phyloP scores from a whole-genome alignment of 2,329 filamentous ascomycete species.

The Aspergillus vadensis region DNA sequence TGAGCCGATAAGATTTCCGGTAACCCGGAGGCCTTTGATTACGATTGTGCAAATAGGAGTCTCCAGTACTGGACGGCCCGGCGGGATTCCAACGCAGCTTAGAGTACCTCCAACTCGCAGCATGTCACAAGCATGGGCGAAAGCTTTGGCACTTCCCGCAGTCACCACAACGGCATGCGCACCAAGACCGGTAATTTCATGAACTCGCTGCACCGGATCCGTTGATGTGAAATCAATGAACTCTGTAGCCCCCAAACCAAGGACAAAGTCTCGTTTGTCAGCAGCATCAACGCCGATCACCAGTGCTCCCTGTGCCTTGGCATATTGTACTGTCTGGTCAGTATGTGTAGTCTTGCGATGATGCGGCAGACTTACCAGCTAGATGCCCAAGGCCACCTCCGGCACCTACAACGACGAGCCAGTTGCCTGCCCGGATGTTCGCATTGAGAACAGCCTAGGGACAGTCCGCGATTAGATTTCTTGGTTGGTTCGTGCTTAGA shows the following conservation, averaged over 20 bases:
- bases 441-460: conserved; percentile 46
- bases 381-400: conserved; percentile 51
- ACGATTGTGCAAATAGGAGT: conserved; percentile 48
- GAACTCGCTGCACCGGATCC: conserved; percentile 39
- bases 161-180: conserved; percentile 48
- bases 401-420: conserved; percentile 50
- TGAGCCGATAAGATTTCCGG: conserved; percentile 48
- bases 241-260: conserved; percentile 41
- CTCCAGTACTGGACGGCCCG: conserved; percentile 41
- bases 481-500: no score
- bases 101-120: conserved; percentile 47
- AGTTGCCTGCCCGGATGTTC: conserved; percentile 42
- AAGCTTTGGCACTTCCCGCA: conserved; percentile 46
- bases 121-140: conserved; percentile 48
- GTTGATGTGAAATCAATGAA: conserved; percentile 46
- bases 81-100: conserved; percentile 49
- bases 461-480: neutral
- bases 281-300: conserved; percentile 49
- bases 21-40: conserved; percentile 48
- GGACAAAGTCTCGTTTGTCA: conserved; percentile 43
- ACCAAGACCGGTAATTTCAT: conserved; percentile 42
- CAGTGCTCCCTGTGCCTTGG: conserved; percentile 42
- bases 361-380: conserved; percentile 35
- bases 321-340: conserved; percentile 46
- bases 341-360: neutral